Percentiles rank a stretch among this genome's conserved stretches.
Conservation (phyloP, 352 stramenopile species). For the Elongisporangium senticosum region DNA sequence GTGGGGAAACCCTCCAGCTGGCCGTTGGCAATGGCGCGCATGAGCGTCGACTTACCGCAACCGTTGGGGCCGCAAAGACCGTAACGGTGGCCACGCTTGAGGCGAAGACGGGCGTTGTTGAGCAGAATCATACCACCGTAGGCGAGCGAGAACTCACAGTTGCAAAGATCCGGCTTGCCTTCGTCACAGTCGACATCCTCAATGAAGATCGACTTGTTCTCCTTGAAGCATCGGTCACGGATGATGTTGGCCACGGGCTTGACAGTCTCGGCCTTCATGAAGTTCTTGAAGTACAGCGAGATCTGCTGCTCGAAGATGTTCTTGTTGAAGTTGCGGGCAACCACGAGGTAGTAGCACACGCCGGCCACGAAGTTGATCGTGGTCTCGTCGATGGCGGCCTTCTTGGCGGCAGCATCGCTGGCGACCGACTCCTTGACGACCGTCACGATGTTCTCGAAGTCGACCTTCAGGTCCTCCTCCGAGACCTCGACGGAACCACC, state of each 20-base stretch:
- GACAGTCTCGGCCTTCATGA: conserved; percentile 53
- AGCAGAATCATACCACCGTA: conserved; percentile 92
- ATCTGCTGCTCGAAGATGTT: conserved; percentile 93
- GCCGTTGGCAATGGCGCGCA: conserved; percentile 94
- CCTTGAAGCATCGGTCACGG: conserved; percentile 84
- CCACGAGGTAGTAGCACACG: conserved; percentile 81
- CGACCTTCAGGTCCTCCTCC: conserved; percentile 90
- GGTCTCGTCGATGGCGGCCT: conserved; percentile 87
- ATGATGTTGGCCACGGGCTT: conserved; percentile 70
- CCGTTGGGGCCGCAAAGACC: conserved; percentile 92
- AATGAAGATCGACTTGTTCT: conserved; percentile 89
- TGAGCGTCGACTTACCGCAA: conserved; percentile 95
- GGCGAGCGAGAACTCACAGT: conserved; percentile 98
- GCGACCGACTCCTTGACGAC: conserved; percentile 79
- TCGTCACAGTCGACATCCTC: conserved; percentile 97
- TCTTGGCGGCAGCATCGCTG: conserved; percentile 66
- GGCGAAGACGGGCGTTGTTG: conserved; percentile 87
- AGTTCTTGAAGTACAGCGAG: conserved; percentile 82
- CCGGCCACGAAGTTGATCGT: conserved; percentile 87
- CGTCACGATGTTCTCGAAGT: conserved; percentile 80
- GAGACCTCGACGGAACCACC: conserved; percentile 91
- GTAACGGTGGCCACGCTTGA: conserved; percentile 91
- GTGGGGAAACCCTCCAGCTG: conserved; percentile 96
- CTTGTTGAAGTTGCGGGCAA: conserved; percentile 93
- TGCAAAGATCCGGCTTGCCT: conserved; percentile 96